These are phyloP conservation scores for Cardamine occulta DNA, from an alignment of 345 rosid genomes.

Conservation along the genomic window DNA sequence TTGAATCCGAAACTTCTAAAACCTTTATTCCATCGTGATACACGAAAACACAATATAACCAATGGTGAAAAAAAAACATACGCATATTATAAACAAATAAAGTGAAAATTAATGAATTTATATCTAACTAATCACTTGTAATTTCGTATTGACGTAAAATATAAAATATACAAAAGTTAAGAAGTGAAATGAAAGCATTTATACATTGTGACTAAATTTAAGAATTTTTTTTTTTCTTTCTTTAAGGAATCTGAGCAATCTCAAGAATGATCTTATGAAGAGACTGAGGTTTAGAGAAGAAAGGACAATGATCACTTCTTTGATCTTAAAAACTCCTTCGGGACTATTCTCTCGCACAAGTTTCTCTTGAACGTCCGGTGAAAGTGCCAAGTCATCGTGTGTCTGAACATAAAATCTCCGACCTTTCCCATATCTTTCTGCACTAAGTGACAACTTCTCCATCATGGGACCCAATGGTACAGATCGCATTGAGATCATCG, in stretches of 20 bases:
- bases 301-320: conserved; percentile 94
- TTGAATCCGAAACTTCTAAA: background rate
- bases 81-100: background rate
- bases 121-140: background rate
- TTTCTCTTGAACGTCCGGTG: conserved; percentile 90
- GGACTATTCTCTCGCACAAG: conserved; percentile 80
- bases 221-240: background rate
- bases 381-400: conserved; percentile 81
- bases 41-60: background rate
- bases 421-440: conserved; percentile 65
- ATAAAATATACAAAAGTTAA: background rate
- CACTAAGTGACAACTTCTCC: conserved; percentile 73
- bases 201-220: conserved; percentile 13
- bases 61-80: background rate
- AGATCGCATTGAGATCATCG: conserved; percentile 89
- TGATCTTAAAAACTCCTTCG: conserved; percentile 87
- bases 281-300: conserved; percentile 91
- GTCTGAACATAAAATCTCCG: conserved; percentile 88
- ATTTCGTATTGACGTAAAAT: conserved; percentile 16
- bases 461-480: conserved; percentile 83
- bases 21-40: background rate
- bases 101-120: background rate
- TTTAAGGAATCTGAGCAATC: conserved; percentile 72
- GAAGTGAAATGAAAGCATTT: conserved; percentile 5
- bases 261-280: conserved; percentile 82